A percentile compares a stretch with the other conserved stretches of the same genome.
Evolutionary conservation across 2,329 filamentous ascomycete genomes (phyloP).

Genomic region (Sclerotinia borealis): DNA sequence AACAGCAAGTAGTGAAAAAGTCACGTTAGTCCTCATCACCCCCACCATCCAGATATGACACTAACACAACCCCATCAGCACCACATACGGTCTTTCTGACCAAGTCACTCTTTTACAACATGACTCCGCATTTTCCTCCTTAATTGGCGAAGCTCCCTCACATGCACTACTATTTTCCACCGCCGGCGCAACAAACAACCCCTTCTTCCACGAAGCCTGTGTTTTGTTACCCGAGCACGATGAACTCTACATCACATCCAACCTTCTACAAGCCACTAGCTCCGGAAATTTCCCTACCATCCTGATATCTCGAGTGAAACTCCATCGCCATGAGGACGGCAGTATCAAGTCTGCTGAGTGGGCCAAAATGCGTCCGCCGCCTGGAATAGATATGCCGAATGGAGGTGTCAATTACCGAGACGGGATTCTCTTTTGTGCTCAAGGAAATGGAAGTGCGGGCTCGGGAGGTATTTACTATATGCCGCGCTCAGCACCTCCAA

Average conservation of each 20-base stretch:
- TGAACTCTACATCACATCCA: conserved; percentile 43
- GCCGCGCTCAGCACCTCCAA: conserved; percentile 18
- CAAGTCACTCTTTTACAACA: conserved; percentile 36
- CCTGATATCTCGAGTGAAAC: conserved; percentile 40
- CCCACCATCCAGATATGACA: neutral
- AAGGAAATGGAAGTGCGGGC: conserved; percentile 13
- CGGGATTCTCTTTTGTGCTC: conserved; percentile 26
- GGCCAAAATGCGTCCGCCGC: conserved; percentile 34
- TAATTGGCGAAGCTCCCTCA: conserved; percentile 33
- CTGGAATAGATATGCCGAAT: conserved; percentile 32
- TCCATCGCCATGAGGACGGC: conserved; percentile 27
- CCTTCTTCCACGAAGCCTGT: conserved; percentile 43
- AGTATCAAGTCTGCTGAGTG: conserved; percentile 32
- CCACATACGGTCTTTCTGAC: conserved; percentile 18
- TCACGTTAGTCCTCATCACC: neutral
- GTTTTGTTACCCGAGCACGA: conserved; percentile 36
- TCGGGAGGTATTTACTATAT: conserved; percentile 23
- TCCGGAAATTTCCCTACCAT: conserved; percentile 38
- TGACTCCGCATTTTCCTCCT: conserved; percentile 32
- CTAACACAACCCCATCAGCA: conserved; percentile 18
- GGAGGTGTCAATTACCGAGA: conserved; percentile 22
- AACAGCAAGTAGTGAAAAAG: conserved; percentile 1
- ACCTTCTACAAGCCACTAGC: conserved; percentile 35
- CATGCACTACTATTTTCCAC: conserved; percentile 41
- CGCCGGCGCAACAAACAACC: conserved; percentile 36